Base-by-base conservation (phyloP, 768 basidiomycete genomes). In the Leccinum longicurvipes region DNA sequence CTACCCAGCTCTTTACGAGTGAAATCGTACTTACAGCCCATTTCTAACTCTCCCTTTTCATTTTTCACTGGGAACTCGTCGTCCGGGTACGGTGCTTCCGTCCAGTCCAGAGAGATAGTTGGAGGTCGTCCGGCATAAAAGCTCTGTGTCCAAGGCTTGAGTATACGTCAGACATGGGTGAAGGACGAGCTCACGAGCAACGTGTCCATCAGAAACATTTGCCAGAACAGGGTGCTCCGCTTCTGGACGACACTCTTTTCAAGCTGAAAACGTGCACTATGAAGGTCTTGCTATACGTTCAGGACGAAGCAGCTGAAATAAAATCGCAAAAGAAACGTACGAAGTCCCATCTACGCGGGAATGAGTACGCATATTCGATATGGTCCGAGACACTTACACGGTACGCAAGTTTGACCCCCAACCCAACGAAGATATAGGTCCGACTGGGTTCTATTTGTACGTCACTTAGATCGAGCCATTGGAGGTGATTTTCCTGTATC, bases 151-250 rank as follows among this genome's bases (percentile, higher is more conserved):
- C 1, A 12, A 7, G 15, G 24, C 29, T n/a, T 50, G 27, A 53
- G 42, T 51, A 31, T 44, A 7, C 4, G 3, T 27, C 34, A 42
- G 24, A 32, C 12, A 34, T 9, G 6, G 31, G 5, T 17, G 31
- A n/a, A 17, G 3, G 60, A 72, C 19, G 11, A 8, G 19, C 66
- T 63, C 61, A 89, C 88, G 36, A 80, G 69, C 77, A 81, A 82
- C 0, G 84, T 83, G 61, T 89, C 88, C 27, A 80, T 65, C 24
- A 74, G 60, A 62, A 85, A 88, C n/a, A 89, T 66, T 47, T 85
- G 81, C 85, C 87, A 91, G 64, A 88, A 89, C 11, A 85, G 71
- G 21, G 74, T 74, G 51, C 75, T 78, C 17, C 87, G 80, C 53
- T 76, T 73, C 55, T 82, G 73, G 17, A 73, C 66, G 39, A 74